phyloP scores from a whole-genome alignment of 768 basidiomycete genomes.

The Chalciporus chontae region DNA sequence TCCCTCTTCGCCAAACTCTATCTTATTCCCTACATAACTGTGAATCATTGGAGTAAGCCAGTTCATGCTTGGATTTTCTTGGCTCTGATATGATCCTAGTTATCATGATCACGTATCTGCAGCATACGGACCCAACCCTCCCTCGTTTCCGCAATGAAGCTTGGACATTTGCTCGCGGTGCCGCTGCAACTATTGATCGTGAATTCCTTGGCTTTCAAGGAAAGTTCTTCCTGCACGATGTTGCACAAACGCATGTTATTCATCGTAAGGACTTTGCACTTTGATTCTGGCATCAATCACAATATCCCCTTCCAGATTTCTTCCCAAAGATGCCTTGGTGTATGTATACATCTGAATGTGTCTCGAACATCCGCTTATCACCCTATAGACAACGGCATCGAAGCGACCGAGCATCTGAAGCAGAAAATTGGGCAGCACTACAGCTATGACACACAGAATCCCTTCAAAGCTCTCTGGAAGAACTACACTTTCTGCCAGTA shows the following conservation, averaged over 20 bases:
- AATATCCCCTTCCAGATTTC: no score
- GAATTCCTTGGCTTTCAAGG: constrained; percentile 61
- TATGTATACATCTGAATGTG: no score
- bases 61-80: no score
- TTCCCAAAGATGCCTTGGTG: no score
- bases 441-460: constrained; percentile 21
- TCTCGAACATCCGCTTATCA: no score
- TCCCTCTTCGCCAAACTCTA: no score
- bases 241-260: constrained; percentile 61
- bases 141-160: constrained; percentile 52
- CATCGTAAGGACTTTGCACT: constrained; percentile 31
- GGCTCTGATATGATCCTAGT: no score
- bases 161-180: constrained; percentile 63
- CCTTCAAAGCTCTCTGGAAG: constrained; percentile 32
- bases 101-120: no score
- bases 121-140: no score
- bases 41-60: no score
- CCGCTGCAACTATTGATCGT: constrained; percentile 57
- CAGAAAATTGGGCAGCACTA: constrained; percentile 32
- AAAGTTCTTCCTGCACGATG: constrained; percentile 64
- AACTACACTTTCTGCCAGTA: constrained; percentile 34
- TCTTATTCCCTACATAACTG: no score
- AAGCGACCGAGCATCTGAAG: constrained; percentile 30
- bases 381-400: constrained; percentile 22
- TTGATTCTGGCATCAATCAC: no score